Conservation (phyloP, 2,329 filamentous ascomycete genomes). For the Cytospora piceae region DNA sequence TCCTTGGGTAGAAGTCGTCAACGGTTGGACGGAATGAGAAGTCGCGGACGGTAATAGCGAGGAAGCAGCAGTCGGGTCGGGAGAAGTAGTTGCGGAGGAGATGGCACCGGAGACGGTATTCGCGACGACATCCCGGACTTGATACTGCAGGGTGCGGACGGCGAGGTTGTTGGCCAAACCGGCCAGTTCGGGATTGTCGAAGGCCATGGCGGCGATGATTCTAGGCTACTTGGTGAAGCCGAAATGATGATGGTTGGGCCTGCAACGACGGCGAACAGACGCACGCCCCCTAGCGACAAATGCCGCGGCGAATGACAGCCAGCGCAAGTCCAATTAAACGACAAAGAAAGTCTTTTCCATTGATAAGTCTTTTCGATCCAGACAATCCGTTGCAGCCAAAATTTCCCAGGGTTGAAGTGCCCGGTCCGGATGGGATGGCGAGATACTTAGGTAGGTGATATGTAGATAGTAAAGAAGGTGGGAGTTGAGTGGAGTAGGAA, state of each 20-base stretch:
- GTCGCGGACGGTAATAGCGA: background rate
- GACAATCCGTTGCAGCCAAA: background rate
- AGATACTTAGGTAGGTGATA: background rate
- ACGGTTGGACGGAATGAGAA: background rate
- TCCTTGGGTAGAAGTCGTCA: conserved; percentile 1
- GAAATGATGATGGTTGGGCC: background rate
- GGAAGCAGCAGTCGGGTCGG: conserved; percentile 14
- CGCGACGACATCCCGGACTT: conserved; percentile 23
- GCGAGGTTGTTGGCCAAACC: conserved; percentile 26
- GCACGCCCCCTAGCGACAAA: conserved; percentile 18
- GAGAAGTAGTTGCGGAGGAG: conserved; percentile 16
- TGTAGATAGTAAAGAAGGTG: background rate
- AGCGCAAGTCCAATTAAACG: conserved; percentile 17
- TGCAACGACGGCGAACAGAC: conserved; percentile 2
- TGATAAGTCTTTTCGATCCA: background rate
- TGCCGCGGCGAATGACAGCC: conserved; percentile 19
- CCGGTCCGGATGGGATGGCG: background rate
- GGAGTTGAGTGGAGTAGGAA: background rate
- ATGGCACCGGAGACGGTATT: conserved; percentile 16
- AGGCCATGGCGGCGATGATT: conserved; percentile 16
- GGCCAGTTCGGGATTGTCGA: conserved; percentile 26
- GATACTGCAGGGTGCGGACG: conserved; percentile 27
- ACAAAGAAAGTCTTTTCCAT: conserved; percentile 1
- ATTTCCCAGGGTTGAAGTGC: background rate
- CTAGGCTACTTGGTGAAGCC: background rate